Evolutionary conservation across 176 grass and related monocot species (phyloP).

Genomic region (Olyra latifolia): DNA sequence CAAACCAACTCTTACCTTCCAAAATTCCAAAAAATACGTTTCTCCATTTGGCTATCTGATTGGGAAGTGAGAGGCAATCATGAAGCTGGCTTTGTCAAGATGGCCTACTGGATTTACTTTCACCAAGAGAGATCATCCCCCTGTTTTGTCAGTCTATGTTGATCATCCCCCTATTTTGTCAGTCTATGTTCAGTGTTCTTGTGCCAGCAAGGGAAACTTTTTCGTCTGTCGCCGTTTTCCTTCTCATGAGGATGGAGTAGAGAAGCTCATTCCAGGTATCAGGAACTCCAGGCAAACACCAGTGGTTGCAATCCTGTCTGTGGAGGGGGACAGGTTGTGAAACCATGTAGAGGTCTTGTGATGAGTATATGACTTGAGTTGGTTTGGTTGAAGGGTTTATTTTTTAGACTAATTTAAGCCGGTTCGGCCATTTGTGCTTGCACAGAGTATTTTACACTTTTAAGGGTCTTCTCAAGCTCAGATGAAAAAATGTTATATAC

Average conservation of each 20-base stretch:
- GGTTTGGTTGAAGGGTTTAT: too few species aligned
- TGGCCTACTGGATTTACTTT: not conserved
- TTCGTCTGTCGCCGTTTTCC: conserved; percentile 18
- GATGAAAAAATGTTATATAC: too few species aligned
- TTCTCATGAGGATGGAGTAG: conserved; percentile 64
- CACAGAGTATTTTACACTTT: too few species aligned
- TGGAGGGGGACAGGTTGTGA: conserved; percentile 53
- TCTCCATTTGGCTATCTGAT: not conserved
- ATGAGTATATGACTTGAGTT: too few species aligned
- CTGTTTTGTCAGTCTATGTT: too few species aligned
- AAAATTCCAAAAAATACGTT: too few species aligned
- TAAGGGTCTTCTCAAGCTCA: too few species aligned
- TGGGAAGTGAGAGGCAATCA: not conserved
- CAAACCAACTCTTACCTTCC: not conserved
- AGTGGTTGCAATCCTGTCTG: conserved; percentile 95
- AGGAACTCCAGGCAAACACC: conserved; percentile 94
- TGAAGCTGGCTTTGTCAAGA: not conserved
- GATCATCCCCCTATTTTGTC: not conserved
- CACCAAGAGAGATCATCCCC: not conserved
- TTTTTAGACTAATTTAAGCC: too few species aligned
- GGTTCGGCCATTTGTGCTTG: too few species aligned
- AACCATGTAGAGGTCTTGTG: too few species aligned
- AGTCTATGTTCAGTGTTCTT: conserved; percentile 11
- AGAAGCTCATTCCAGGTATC: conserved; percentile 95
- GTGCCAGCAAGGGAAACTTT: conserved; percentile 14